These are phyloP conservation scores for Aspergillus aculeatus DNA, from an alignment of 2,329 filamentous ascomycete genomes.

Conservation along the genomic window DNA sequence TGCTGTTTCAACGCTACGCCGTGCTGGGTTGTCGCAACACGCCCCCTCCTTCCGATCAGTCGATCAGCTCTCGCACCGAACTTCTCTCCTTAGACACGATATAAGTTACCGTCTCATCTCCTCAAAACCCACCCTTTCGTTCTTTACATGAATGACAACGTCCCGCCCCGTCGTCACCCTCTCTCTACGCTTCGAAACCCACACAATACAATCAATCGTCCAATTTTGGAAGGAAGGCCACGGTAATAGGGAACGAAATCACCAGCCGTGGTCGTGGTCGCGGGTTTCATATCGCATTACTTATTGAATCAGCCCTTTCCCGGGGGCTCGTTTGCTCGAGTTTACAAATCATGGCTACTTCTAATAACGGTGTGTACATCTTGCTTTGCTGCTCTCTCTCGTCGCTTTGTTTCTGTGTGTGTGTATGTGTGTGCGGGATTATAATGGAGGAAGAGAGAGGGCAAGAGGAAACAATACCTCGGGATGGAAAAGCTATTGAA, in stretches of 20 bases:
- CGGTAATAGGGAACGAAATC: background rate
- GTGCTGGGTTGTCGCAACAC: background rate
- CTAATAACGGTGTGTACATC: constrained; percentile 31
- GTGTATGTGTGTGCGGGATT: too few relatives aligned
- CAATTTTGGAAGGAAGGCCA: background rate
- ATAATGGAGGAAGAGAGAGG: too few relatives aligned
- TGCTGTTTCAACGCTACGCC: background rate
- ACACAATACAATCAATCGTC: background rate
- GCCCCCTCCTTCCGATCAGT: background rate
- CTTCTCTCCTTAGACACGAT: background rate
- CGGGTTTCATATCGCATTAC: background rate
- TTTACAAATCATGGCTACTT: constrained; percentile 32
- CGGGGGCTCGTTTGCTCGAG: background rate
- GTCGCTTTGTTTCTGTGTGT: background rate
- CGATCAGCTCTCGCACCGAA: background rate
- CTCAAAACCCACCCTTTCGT: background rate
- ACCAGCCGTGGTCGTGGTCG: background rate
- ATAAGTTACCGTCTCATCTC: too few relatives aligned
- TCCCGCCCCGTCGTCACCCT: background rate
- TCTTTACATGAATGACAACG: background rate
- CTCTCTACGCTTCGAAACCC: background rate
- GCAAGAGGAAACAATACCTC: background rate
- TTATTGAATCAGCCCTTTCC: background rate
- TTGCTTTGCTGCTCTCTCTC: background rate
- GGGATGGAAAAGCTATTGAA: background rate